These are phyloP conservation scores for Fusarium odoratissimum DNA, from an alignment of 2,329 filamentous ascomycete species.

Conservation along the genomic window DNA sequence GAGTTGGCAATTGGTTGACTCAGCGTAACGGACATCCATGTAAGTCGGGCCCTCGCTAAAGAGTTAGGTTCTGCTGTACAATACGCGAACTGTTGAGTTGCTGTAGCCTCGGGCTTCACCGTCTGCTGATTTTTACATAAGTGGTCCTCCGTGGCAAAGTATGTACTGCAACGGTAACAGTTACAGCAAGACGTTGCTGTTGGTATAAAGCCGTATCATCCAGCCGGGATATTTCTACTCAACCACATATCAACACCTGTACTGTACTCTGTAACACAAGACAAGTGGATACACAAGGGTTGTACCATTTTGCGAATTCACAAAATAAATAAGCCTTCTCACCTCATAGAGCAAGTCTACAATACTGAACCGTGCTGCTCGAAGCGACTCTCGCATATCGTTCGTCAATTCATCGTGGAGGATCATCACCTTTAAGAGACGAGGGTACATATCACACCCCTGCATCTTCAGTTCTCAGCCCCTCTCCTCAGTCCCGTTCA, in stretches of 20 bases:
- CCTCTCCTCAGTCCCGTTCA: neutral
- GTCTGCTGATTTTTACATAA: constrained; percentile 15
- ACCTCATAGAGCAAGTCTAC: constrained; percentile 19
- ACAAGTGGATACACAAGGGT: constrained; percentile 8
- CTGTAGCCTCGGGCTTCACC: constrained; percentile 17
- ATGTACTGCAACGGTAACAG: neutral
- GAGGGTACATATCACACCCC: neutral
- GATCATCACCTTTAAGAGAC: constrained; percentile 4
- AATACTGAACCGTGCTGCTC: constrained; percentile 23
- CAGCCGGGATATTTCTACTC: neutral
- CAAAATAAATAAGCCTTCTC: constrained; percentile 11
- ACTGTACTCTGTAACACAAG: neutral
- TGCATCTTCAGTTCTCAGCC: neutral
- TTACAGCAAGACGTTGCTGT: neutral
- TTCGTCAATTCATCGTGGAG: constrained; percentile 8
- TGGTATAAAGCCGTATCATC: neutral
- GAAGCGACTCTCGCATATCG: constrained; percentile 32
- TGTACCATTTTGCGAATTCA: neutral
- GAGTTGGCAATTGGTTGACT: constrained; percentile 10
- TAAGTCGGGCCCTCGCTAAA: constrained; percentile 10
- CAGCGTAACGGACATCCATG: constrained; percentile 10
- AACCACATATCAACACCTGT: neutral
- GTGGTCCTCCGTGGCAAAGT: neutral
- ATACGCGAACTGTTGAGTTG: neutral
- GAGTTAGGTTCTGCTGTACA: neutral